Evolutionary conservation across 129 eudicot species (phyloP).

Genomic region (Flaveria linearis): DNA sequence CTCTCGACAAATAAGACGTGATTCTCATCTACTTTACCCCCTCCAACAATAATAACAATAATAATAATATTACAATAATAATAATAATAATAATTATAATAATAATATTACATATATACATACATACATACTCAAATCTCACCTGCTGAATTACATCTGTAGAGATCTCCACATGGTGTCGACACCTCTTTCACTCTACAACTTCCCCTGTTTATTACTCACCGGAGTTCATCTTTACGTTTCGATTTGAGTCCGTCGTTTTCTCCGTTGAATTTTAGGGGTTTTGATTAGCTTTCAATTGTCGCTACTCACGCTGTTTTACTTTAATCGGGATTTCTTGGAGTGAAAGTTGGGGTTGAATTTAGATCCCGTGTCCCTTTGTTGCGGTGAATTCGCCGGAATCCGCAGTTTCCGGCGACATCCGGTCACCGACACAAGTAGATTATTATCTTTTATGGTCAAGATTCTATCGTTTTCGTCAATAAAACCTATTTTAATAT

Average conservation of each 20-base stretch:
- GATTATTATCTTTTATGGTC: conserved; percentile 28
- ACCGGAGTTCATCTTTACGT: background rate
- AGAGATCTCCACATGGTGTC: too few species aligned
- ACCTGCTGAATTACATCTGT: too few species aligned
- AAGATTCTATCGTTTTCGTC: conserved; percentile 24
- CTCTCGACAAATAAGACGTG: conserved; percentile 31
- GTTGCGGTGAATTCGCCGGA: conserved; percentile 25
- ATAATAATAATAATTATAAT: too few species aligned
- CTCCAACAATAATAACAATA: too few species aligned
- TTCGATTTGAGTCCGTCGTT: conserved; percentile 29
- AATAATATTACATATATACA: too few species aligned
- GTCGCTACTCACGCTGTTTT: conserved; percentile 12
- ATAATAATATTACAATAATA: too few species aligned
- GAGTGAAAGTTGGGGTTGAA: conserved; percentile 33
- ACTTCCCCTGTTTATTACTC: background rate
- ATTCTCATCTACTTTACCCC: conserved; percentile 23
- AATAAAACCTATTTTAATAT: background rate
- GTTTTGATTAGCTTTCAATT: conserved; percentile 46
- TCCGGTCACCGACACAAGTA: conserved; percentile 31
- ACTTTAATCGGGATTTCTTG: conserved; percentile 28
- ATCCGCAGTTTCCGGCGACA: conserved; percentile 35
- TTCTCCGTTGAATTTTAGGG: conserved; percentile 36
- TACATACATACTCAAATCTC: too few species aligned
- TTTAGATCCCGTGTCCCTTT: background rate
- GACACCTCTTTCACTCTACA: background rate